A percentile compares a stretch with the other conserved stretches of the same genome.
Evolutionary conservation across 2,329 filamentous ascomycete species (phyloP).

Genomic region (Plenodomus lindquistii): DNA sequence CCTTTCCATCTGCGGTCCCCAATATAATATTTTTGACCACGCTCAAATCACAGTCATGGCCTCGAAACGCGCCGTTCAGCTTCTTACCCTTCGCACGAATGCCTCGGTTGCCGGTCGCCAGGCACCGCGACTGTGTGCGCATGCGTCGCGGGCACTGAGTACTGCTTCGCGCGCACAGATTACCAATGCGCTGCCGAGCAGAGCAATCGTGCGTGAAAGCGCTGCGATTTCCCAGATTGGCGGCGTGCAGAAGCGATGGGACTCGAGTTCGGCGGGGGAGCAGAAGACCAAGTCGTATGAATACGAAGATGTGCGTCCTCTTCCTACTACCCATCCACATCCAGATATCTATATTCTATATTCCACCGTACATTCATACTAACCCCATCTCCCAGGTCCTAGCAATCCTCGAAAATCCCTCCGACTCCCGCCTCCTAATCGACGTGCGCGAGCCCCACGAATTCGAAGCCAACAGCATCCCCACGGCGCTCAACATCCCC

Average conservation of each 20-base stretch:
- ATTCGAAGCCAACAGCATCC: slow-evolving; percentile 68
- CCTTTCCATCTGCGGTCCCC: background rate
- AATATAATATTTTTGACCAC: background rate
- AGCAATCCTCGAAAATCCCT: slow-evolving; percentile 33
- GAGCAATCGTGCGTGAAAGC: background rate
- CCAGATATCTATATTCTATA: too few species aligned
- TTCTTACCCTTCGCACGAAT: slow-evolving; percentile 13
- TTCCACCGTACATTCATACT: background rate
- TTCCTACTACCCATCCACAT: background rate
- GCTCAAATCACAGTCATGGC: slow-evolving; percentile 17
- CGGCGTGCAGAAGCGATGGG: slow-evolving; percentile 34
- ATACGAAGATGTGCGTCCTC: slow-evolving; percentile 42
- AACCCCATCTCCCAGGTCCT: slow-evolving; percentile 33
- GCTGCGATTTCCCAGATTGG: background rate
- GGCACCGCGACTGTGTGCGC: slow-evolving; percentile 11
- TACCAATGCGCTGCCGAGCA: background rate
- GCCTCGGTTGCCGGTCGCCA: slow-evolving; percentile 10
- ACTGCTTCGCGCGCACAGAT: slow-evolving; percentile 4
- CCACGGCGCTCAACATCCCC: slow-evolving; percentile 80
- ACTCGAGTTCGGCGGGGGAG: slow-evolving; percentile 35
- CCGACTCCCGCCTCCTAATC: slow-evolving; percentile 38
- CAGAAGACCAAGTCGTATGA: slow-evolving; percentile 43
- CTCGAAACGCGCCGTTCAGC: slow-evolving; percentile 19
- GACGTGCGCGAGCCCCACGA: slow-evolving; percentile 77
- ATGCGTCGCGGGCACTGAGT: slow-evolving; percentile 9